Evolutionary conservation across 441 rosid species (phyloP).

Genomic region (Populus hybrid): DNA sequence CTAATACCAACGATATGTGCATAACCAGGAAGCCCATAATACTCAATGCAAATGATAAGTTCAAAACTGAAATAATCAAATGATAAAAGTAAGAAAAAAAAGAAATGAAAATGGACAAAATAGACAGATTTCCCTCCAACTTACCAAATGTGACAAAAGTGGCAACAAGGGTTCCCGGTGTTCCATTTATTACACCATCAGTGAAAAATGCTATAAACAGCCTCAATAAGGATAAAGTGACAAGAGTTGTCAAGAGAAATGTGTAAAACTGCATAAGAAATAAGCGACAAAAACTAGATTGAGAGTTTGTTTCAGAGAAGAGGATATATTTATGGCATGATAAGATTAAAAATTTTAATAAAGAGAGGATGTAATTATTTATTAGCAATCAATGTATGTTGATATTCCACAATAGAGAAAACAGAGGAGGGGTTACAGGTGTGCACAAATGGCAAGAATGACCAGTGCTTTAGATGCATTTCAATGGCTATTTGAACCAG

Average conservation of each 20-base stretch:
- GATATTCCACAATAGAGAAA: neutral
- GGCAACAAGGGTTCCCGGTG: slow-evolving; percentile 65
- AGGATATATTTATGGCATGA: neutral
- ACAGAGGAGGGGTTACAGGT: neutral
- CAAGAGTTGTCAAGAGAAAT: slow-evolving; percentile 78
- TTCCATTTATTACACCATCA: slow-evolving; percentile 67
- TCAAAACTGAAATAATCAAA: slow-evolving; percentile 52
- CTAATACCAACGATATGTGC: slow-evolving; percentile 61
- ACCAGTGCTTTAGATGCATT: neutral
- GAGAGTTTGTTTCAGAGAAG: neutral
- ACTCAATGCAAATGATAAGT: slow-evolving; percentile 80
- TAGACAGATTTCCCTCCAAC: slow-evolving; percentile 6
- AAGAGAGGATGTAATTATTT: neutral
- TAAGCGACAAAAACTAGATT: slow-evolving; percentile 7
- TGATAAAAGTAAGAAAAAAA: slow-evolving; percentile 3
- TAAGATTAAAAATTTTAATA: no score
- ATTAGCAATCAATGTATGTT: neutral
- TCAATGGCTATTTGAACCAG: neutral
- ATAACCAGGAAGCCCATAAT: slow-evolving; percentile 78
- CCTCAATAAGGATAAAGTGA: slow-evolving; percentile 59
- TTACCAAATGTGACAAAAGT: slow-evolving; percentile 74
- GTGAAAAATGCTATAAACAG: slow-evolving; percentile 68
- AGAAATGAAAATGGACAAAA: neutral
- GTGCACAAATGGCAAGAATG: neutral
- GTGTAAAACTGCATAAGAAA: slow-evolving; percentile 74